Conservation (phyloP, 2,329 filamentous ascomycete genomes). For the Fonsecaea monophora region DNA sequence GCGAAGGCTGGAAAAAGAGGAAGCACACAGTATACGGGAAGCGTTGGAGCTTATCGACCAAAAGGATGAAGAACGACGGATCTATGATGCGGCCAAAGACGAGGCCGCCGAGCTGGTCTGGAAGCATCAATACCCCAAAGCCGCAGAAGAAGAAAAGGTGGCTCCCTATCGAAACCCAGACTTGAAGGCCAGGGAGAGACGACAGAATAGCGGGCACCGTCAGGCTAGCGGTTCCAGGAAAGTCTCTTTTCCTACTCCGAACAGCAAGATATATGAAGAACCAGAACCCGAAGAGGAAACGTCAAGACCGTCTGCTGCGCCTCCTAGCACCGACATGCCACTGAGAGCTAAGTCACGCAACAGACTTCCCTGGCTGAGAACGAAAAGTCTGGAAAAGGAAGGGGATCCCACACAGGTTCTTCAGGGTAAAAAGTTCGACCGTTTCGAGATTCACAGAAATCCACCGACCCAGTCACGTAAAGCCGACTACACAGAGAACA, state of each 20-base stretch:
- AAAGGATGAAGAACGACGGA: constrained; percentile 58
- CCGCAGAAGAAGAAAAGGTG: constrained; percentile 57
- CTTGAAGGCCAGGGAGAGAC: constrained; percentile 34
- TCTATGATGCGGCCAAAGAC: constrained; percentile 65
- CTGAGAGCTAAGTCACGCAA: constrained; percentile 69
- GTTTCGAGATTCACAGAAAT: constrained; percentile 82
- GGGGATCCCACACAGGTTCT: constrained; percentile 40
- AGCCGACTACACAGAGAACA: constrained; percentile 77
- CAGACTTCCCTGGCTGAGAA: constrained; percentile 58
- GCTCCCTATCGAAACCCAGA: constrained; percentile 56
- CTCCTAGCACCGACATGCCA: constrained; percentile 50
- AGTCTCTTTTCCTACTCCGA: constrained; percentile 64
- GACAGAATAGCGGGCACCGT: constrained; percentile 39
- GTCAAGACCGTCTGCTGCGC: constrained; percentile 6
- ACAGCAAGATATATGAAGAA: constrained; percentile 82
- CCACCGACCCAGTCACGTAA: constrained; percentile 83
- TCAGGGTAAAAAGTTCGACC: constrained; percentile 55
- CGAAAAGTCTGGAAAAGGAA: constrained; percentile 51
- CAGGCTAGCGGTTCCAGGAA: constrained; percentile 52
- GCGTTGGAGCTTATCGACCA: constrained; percentile 66
- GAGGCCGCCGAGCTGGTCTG: constrained; percentile 70
- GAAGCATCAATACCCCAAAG: constrained; percentile 64
- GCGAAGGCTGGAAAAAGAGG: constrained; percentile 64
- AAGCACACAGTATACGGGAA: constrained; percentile 62
- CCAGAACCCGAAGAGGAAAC: constrained; percentile 60